Percentiles rank a stretch among this genome's conserved stretches.
Conservation (phyloP, 495 filamentous ascomycete genomes). For the Hypoxylon cercidicola region DNA sequence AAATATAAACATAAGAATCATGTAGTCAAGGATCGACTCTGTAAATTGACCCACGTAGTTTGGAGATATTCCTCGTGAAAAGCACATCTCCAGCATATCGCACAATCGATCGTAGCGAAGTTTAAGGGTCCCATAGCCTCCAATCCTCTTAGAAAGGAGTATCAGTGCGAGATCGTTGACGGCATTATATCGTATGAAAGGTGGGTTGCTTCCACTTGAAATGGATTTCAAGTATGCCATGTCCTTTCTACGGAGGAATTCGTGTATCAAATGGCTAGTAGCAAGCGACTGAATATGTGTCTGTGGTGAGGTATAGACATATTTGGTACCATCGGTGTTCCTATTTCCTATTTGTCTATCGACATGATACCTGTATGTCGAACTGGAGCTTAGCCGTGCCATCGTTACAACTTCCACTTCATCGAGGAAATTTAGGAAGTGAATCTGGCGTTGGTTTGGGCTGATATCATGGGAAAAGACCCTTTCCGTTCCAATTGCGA, state of each 20-base stretch:
- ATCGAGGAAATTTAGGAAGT: background rate
- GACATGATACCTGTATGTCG: background rate
- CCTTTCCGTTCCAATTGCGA: background rate
- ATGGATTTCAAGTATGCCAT: background rate
- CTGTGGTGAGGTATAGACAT: background rate
- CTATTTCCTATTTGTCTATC: no score
- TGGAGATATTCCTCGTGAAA: conserved; percentile 5
- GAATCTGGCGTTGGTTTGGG: background rate
- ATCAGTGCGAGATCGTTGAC: background rate
- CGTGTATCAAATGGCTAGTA: background rate
- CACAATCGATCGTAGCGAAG: background rate
- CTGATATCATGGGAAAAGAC: background rate
- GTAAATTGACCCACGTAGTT: background rate
- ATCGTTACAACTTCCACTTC: background rate
- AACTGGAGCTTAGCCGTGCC: background rate
- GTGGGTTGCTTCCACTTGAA: background rate
- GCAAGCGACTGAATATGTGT: conserved; percentile 1
- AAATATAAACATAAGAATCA: background rate
- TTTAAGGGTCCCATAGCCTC: no score
- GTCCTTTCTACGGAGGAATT: conserved; percentile 5
- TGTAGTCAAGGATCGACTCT: background rate
- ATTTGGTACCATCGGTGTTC: no score
- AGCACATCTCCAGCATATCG: conserved; percentile 10
- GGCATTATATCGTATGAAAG: background rate
- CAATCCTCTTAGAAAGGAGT: no score